Evolutionary conservation across 2,329 filamentous ascomycete genomes (phyloP).

Genomic region (Truncatella angustata): DNA sequence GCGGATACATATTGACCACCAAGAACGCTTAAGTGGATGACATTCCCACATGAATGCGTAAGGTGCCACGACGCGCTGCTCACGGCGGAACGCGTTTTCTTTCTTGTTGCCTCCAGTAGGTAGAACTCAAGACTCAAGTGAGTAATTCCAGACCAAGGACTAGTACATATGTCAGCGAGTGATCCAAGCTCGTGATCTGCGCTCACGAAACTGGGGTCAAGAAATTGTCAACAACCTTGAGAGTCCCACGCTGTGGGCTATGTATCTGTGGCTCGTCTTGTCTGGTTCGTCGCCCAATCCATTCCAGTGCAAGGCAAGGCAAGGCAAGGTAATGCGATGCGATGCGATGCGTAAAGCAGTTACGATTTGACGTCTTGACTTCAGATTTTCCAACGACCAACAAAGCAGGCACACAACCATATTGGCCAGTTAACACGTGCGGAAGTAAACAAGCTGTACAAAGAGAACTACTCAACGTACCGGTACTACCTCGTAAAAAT

Average conservation of each 20-base stretch:
- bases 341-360: no score
- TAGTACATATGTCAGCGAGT: background rate
- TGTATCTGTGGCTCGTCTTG: no score
- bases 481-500: background rate
- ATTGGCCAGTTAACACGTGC: no score
- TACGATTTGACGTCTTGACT: no score
- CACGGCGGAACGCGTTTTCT: background rate
- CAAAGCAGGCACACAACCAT: no score
- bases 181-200: background rate
- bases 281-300: no score
- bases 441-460: no score
- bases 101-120: no score
- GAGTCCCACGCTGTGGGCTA: background rate
- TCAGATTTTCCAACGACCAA: no score
- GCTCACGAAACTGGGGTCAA: background rate
- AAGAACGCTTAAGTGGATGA: background rate
- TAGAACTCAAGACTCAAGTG: background rate
- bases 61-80: background rate
- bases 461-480: background rate
- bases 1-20: background rate
- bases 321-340: no score
- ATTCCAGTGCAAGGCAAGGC: no score
- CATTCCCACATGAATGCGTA: conserved; percentile 3
- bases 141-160: background rate
- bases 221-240: background rate